These are phyloP conservation scores for Panaeolus papilionaceus DNA, from an alignment of 768 basidiomycete genomes.

Conservation along the genomic window DNA sequence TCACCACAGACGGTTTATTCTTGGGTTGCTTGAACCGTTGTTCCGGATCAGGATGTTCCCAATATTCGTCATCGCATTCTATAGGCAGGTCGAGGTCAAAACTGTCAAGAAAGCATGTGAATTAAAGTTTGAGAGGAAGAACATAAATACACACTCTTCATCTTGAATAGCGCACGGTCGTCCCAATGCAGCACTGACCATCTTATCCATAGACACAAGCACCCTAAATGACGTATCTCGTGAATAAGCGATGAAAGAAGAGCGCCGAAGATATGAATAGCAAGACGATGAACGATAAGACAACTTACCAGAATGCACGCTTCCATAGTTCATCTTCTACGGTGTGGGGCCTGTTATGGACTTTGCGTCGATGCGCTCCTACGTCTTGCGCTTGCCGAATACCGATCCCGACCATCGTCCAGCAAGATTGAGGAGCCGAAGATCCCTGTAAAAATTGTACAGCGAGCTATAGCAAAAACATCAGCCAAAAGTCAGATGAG, in stretches of 20 bases:
- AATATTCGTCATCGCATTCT: conserved; percentile 78
- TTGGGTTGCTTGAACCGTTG: conserved; percentile 75
- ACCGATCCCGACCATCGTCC: conserved; percentile 75
- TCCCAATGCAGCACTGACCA: conserved; percentile 61
- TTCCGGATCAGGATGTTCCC: conserved; percentile 64
- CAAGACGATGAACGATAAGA: not conserved
- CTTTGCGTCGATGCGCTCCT: conserved; percentile 66
- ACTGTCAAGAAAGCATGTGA: conserved; percentile 38
- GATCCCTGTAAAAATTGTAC: conserved; percentile 61
- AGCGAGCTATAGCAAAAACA: conserved; percentile 47
- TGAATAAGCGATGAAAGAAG: not conserved
- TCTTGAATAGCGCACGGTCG: conserved; percentile 82
- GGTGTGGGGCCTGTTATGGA: conserved; percentile 39
- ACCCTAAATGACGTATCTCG: conserved; percentile 46
- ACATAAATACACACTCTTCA: conserved; percentile 61
- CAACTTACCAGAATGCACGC: conserved; percentile 65
- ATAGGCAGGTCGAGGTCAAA: conserved; percentile 76
- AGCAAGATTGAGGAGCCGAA: conserved; percentile 66
- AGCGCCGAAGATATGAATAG: not conserved
- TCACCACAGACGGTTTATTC: conserved; percentile 59
- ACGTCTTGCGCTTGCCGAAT: conserved; percentile 81
- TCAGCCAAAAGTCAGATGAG: not conserved
- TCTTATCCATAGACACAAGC: conserved; percentile 58
- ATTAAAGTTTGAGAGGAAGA: conserved; percentile 16
- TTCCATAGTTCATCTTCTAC: conserved; percentile 80